These are phyloP conservation scores for Cutaneotrichosporon arboriforme DNA, from an alignment of 1,284 basidiomycete species.

Conservation along the genomic window DNA sequence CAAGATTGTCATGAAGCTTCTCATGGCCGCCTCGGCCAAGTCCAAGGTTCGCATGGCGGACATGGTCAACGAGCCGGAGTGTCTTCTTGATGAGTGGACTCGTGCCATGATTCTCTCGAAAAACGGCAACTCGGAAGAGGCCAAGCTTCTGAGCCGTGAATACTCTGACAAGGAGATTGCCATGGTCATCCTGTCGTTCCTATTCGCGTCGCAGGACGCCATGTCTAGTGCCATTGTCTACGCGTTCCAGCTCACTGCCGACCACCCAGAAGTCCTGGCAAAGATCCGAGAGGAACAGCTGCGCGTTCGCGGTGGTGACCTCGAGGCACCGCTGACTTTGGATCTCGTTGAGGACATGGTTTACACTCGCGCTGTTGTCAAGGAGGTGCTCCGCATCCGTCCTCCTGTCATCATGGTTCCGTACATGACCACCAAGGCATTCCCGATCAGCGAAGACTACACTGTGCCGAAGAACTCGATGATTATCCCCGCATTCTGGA, in stretches of 20 bases:
- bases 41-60: constrained; percentile 80
- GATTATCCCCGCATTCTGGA: constrained; percentile 96
- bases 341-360: constrained; percentile 90
- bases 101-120: constrained; percentile 59
- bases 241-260: constrained; percentile 91
- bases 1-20: constrained; percentile 79
- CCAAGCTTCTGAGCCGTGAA: constrained; percentile 57
- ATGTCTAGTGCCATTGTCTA: constrained; percentile 87
- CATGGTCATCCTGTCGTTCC: constrained; percentile 91
- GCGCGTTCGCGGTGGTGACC: constrained; percentile 70
- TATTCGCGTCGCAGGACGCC: constrained; percentile 96
- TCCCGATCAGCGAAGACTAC: constrained; percentile 86
- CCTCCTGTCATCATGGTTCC: constrained; percentile 95
- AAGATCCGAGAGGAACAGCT: constrained; percentile 92
- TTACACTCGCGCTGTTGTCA: constrained; percentile 85
- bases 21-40: constrained; percentile 70
- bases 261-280: constrained; percentile 79
- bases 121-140: constrained; percentile 56
- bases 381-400: constrained; percentile 83
- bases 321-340: constrained; percentile 73
- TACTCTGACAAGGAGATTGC: constrained; percentile 94
- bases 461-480: constrained; percentile 86
- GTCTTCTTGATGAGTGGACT: constrained; percentile 92
- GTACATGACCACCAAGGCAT: constrained; percentile 81
- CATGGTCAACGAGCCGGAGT: constrained; percentile 69